Evolutionary conservation across 768 basidiomycete species (phyloP).

Genomic region (Agrocybe praecox): DNA sequence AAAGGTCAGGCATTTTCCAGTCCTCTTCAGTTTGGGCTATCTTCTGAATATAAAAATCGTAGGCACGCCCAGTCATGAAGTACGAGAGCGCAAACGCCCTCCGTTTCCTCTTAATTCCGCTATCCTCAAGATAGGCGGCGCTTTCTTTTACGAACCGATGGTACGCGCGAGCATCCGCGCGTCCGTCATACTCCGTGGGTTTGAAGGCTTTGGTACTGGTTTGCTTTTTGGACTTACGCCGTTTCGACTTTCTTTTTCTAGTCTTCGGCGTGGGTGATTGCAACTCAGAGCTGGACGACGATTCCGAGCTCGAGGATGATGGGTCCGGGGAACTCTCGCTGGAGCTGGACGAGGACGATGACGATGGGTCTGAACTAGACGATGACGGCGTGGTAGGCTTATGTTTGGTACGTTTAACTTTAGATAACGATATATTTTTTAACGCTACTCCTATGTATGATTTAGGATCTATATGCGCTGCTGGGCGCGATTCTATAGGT

Average conservation of each 20-base stretch:
- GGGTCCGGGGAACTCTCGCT: too few species aligned
- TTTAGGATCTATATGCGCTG: too few species aligned
- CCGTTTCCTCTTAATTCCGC: background rate
- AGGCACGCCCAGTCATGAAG: slow-evolving; percentile 10
- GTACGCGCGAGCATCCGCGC: slow-evolving; percentile 7
- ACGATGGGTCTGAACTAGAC: too few species aligned
- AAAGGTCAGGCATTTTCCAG: slow-evolving; percentile 31
- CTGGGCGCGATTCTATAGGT: too few species aligned
- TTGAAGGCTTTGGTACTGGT: background rate
- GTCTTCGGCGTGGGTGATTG: too few species aligned
- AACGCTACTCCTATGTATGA: too few species aligned
- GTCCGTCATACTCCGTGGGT: slow-evolving; percentile 11
- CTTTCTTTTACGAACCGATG: slow-evolving; percentile 16
- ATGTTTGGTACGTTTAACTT: too few species aligned
- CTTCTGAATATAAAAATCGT: slow-evolving; percentile 15
- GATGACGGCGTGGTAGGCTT: too few species aligned
- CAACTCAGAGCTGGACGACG: too few species aligned
- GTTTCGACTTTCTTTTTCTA: background rate
- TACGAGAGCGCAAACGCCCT: slow-evolving; percentile 9
- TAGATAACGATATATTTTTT: too few species aligned
- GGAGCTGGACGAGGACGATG: too few species aligned
- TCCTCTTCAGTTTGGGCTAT: slow-evolving; percentile 23
- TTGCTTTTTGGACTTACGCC: background rate
- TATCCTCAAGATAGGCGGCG: slow-evolving; percentile 8
- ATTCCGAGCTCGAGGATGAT: too few species aligned